Evolutionary conservation across 2,329 filamentous ascomycete species (phyloP), one percentile per base, ranked within the genome.

Genomic region (Ascochyta rabiei): DNA sequence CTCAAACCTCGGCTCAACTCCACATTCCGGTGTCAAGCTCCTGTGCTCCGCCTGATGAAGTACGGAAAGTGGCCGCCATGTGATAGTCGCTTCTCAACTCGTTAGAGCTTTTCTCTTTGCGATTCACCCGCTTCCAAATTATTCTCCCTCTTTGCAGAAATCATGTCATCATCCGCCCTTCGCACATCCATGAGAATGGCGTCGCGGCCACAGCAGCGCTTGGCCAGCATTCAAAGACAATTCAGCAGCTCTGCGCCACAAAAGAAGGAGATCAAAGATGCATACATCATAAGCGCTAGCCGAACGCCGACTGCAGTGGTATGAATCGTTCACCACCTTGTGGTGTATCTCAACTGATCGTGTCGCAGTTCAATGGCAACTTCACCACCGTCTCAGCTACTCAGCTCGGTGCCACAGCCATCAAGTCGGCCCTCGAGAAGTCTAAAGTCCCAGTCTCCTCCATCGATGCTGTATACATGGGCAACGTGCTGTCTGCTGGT

Each of bases 401-500:
- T n/a, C 84, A 90, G 70, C 89, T 99, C 41, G 95, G 91, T 63
- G 91, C 93, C 26, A 87, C 88, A 15, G 95, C 93, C 54, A 98
- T 99, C 80, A 95, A 93, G 76, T 89, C 91, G 41, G 95, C 95
- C 24, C 77, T 99, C 48, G 85, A 88, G 65, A 96, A 95, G 77
- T 96, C 93, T 47, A 88, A 86, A 61, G 84, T 98, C 6, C 93
- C 95, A 1, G 76, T 86, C 47, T 86, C 88, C 30, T 89, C 89
- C 72, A 91, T 98, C 69, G 89, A 88, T 60, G 90, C 96, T 77
- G 91, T 98, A 15, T 98, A 98, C 80, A 96, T 98, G 90, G 95
- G 95, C 72, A 96, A 97, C 70, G 95, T 98, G 9, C 83, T 98
- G 35, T 88, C 92, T 75, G 93, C 84, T 39, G 85, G 84, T 16